phyloP scores from a whole-genome alignment of 225 moss, liverwort and hornwort genomes.

The Asterella californica region DNA sequence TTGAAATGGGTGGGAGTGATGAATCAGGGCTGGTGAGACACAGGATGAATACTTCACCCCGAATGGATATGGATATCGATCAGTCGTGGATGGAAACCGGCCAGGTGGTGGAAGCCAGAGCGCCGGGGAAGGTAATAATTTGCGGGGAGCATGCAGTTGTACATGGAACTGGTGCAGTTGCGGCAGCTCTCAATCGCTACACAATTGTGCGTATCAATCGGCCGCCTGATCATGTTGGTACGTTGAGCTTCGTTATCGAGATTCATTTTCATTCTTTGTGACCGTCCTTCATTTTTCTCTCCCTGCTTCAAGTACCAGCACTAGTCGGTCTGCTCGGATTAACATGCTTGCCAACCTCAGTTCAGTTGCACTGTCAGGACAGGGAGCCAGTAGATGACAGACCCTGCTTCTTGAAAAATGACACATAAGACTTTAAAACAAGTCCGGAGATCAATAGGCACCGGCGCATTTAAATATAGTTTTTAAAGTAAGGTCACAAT shows the following conservation, averaged over 20 bases:
- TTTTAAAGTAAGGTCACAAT: too few species aligned
- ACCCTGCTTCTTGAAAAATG: too few species aligned
- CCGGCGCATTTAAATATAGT: too few species aligned
- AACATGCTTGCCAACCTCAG: too few species aligned
- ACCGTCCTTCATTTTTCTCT: too few species aligned
- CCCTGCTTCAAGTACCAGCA: too few species aligned
- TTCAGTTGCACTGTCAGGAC: too few species aligned
- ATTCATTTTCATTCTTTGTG: too few species aligned
- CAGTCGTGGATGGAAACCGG: slow-evolving; percentile 31
- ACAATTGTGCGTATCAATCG: slow-evolving; percentile 52
- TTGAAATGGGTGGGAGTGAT: not conserved
- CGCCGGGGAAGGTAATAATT: slow-evolving; percentile 91
- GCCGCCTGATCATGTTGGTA: slow-evolving; percentile 26
- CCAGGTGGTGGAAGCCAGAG: slow-evolving; percentile 55
- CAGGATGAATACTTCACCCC: not conserved
- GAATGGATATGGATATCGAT: slow-evolving; percentile 14
- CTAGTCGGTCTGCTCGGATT: too few species aligned
- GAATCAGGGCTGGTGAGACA: slow-evolving; percentile 5
- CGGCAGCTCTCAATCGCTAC: slow-evolving; percentile 84
- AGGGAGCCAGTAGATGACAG: too few species aligned
- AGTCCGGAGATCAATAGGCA: too few species aligned
- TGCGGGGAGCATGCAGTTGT: slow-evolving; percentile 96
- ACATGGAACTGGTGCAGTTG: slow-evolving; percentile 76
- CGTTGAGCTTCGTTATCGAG: not conserved
- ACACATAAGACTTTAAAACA: too few species aligned